Evolutionary conservation across 2,329 filamentous ascomycete species (phyloP).

Genomic region (Paecilomyces variotii): DNA sequence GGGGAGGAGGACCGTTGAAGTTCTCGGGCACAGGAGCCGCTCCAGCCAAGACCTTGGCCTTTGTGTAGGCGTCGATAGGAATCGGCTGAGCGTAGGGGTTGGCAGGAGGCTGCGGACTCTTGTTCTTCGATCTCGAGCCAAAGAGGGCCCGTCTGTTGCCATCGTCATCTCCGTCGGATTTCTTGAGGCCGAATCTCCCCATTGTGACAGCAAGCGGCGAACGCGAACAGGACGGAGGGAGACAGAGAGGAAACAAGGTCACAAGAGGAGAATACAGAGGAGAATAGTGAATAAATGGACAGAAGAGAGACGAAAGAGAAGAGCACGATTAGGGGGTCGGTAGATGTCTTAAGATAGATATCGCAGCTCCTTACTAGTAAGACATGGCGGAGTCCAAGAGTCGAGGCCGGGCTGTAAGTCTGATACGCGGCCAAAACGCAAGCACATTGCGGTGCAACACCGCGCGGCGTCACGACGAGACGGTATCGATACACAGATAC

Average conservation of each 20-base stretch:
- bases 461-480: background rate
- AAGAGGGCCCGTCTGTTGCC: constrained; percentile 51
- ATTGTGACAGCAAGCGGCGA: constrained; percentile 6
- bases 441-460: background rate
- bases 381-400: background rate
- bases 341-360: background rate
- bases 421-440: background rate
- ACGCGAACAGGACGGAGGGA: background rate
- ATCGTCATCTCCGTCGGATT: constrained; percentile 46
- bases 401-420: background rate
- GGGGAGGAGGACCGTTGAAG: constrained; percentile 14
- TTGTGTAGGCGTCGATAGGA: constrained; percentile 47
- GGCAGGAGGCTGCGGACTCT: constrained; percentile 42
- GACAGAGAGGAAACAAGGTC: background rate
- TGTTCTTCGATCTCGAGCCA: constrained; percentile 47
- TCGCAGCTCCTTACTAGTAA: background rate
- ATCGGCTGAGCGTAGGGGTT: constrained; percentile 53
- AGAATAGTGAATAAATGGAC: background rate
- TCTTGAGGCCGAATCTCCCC: constrained; percentile 40
- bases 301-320: background rate
- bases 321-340: background rate
- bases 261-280: background rate
- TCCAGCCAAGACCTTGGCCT: constrained; percentile 38
- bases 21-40: constrained; percentile 27
- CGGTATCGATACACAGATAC: background rate